A percentile compares a stretch with the other conserved stretches of the same genome.
Evolutionary conservation across 129 eudicot genomes (phyloP).

Genomic region (Flaveria sonorensis): DNA sequence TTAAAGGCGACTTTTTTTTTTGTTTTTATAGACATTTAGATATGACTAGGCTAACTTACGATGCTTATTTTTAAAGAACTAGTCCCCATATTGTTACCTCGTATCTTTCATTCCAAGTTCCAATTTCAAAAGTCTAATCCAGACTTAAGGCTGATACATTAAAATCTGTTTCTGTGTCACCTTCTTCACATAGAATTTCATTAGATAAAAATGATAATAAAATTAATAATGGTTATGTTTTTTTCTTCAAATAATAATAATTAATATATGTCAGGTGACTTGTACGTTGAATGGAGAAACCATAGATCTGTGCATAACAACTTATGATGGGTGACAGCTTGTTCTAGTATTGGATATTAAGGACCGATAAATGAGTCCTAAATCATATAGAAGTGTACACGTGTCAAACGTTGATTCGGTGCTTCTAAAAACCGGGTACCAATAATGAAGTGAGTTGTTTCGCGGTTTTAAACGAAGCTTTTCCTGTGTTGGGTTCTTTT

Average conservation of each 20-base stretch:
- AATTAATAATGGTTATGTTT: background rate
- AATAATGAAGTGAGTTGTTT: slow-evolving; percentile 9
- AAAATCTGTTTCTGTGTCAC: too few relatives aligned
- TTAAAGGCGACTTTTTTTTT: too few relatives aligned
- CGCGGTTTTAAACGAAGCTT: slow-evolving; percentile 32
- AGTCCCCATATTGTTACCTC: too few relatives aligned
- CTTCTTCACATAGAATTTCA: too few relatives aligned
- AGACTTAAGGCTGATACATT: too few relatives aligned
- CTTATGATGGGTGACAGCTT: slow-evolving; percentile 31
- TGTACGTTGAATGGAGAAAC: background rate
- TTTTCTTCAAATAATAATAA: too few relatives aligned
- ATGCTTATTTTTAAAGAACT: too few relatives aligned
- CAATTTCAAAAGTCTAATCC: too few relatives aligned
- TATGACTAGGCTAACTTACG: too few relatives aligned
- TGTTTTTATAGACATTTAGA: too few relatives aligned
- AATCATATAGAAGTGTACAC: background rate
- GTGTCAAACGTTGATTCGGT: slow-evolving; percentile 13
- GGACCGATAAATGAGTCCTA: slow-evolving; percentile 24
- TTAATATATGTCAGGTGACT: background rate
- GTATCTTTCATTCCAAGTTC: too few relatives aligned
- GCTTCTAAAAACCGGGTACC: background rate
- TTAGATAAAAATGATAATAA: too few relatives aligned
- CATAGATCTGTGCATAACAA: slow-evolving; percentile 12
- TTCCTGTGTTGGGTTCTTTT: slow-evolving; percentile 19
- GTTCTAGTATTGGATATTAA: slow-evolving; percentile 7